Evolutionary conservation across 2,329 filamentous ascomycete genomes (phyloP).

Genomic region (Aureobasidium zeae): DNA sequence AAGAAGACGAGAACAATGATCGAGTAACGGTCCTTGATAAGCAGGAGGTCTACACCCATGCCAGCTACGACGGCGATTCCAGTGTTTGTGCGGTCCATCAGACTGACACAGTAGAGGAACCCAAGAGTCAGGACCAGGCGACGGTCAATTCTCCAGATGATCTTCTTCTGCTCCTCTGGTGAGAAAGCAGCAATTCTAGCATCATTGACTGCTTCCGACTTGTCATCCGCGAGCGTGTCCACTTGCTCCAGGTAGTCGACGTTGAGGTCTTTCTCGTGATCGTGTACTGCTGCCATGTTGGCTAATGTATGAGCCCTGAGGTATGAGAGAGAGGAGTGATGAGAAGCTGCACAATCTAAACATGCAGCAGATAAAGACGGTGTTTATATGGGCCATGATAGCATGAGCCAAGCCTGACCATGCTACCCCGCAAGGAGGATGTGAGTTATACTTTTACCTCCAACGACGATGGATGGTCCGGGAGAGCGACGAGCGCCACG

Average conservation of each 20-base stretch:
- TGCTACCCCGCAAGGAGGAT: slow-evolving; percentile 9
- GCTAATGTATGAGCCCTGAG: not conserved
- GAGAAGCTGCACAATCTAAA: not conserved
- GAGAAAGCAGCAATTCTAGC: slow-evolving; percentile 38
- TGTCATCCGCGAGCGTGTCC: not conserved
- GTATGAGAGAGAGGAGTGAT: not conserved
- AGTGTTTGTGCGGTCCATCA: slow-evolving; percentile 28
- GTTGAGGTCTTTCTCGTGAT: slow-evolving; percentile 1
- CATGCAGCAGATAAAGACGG: not conserved
- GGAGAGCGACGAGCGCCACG: slow-evolving; percentile 13
- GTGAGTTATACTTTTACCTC: not conserved
- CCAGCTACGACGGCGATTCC: slow-evolving; percentile 30
- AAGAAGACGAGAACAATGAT: slow-evolving; percentile 62
- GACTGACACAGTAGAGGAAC: slow-evolving; percentile 29
- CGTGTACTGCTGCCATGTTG: not conserved
- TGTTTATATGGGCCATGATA: not conserved
- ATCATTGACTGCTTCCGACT: slow-evolving; percentile 20
- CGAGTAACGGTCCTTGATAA: slow-evolving; percentile 25
- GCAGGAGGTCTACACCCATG: slow-evolving; percentile 27
- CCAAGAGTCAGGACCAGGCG: slow-evolving; percentile 41
- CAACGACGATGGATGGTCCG: not conserved
- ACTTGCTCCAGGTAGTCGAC: slow-evolving; percentile 4
- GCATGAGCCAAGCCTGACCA: not conserved
- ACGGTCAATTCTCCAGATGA: slow-evolving; percentile 60
- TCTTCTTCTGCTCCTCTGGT: slow-evolving; percentile 53